Base-by-base conservation (phyloP, 2,329 filamentous ascomycete genomes). In the Microdochium paspali region DNA sequence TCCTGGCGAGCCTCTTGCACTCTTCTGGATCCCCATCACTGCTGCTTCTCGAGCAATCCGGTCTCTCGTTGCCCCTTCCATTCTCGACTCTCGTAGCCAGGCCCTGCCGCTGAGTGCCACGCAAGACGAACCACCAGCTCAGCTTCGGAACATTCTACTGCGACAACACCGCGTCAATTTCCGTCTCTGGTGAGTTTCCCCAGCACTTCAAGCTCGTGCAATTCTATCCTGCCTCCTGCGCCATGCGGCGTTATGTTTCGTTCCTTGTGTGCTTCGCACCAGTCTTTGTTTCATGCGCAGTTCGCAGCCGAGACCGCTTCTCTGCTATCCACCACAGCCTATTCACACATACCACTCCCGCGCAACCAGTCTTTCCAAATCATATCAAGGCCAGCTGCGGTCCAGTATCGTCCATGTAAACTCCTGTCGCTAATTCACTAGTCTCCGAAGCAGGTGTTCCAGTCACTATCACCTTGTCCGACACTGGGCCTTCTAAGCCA, bases 131-230 rank as follows among this genome's bases (percentile, higher is more conserved):
- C 54, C 56, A 54, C 54, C 51, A 57, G 50, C 49, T 58, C 56
- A 56, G 59, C 56, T 63, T 59, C 51, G 40, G 54, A 58, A 54
- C 60, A 59, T 59, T 55, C 55, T 54, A 57, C 48, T 53, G 51
- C 60, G 50, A 59, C 53, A 53, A 63, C 61, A 58, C 60, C 56
- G 56, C 61, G 58, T 61, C 61, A 48, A 50, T 54, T 52, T 50
- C 54, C 50, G 55, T 51, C 55, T 58, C 53, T 57, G 54, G 68
- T 71, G 61, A 66, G 68, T 66, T 52, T 51, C 55, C 53, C 49
- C 53, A 54, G 54, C 50, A 53, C 59, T 54, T 44, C 49, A 49
- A 50, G 50, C 53, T 47, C 52, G 63, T 61, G 68, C 67, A 67
- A 71, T 67, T 65, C 55, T 56, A 49, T 39, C 32, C 56, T 46